A percentile compares a stretch with the other conserved stretches of the same genome.
phyloP scores from a whole-genome alignment of 495 filamentous ascomycete species.

The Penicillium samsonianum region DNA sequence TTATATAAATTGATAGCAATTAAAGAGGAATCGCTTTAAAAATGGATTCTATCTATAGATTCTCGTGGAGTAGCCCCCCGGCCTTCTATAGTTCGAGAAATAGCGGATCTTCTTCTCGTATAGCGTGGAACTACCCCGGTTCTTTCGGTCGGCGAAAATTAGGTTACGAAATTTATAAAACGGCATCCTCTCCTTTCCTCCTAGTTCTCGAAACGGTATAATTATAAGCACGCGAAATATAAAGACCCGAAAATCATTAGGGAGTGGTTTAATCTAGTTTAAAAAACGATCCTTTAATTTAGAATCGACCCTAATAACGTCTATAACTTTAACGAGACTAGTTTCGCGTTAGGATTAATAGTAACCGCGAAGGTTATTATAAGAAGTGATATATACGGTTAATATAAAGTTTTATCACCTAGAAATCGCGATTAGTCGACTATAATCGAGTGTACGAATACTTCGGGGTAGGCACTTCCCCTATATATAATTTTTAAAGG shows the following conservation, averaged over 20 bases:
- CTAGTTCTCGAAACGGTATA: slow-evolving; percentile 5
- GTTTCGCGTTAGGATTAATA: slow-evolving; percentile 12
- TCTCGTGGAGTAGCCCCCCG: too few species aligned
- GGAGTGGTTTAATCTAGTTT: too few species aligned
- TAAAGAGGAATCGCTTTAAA: too few species aligned
- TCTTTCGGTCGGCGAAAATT: too few species aligned
- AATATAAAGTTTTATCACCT: slow-evolving; percentile 1
- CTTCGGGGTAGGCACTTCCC: background rate
- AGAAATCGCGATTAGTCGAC: slow-evolving; percentile 1
- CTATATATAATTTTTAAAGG: slow-evolving; percentile 8
- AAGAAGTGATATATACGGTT: slow-evolving; percentile 2
- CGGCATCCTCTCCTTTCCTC: background rate
- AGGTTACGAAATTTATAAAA: background rate
- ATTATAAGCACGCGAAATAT: background rate
- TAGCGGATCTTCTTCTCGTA: too few species aligned
- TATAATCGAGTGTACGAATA: slow-evolving; percentile 4
- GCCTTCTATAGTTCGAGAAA: too few species aligned
- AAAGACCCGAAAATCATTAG: background rate
- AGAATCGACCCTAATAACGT: too few species aligned
- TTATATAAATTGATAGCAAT: slow-evolving; percentile 24
- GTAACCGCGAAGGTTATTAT: slow-evolving; percentile 2
- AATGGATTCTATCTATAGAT: too few species aligned
- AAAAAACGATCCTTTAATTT: too few species aligned
- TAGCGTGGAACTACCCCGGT: too few species aligned
- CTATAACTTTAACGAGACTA: too few species aligned